Percentiles rank a stretch among this genome's conserved stretches.
phyloP scores from a whole-genome alignment of 306 rosid genomes.

The Begonia loranthoides region DNA sequence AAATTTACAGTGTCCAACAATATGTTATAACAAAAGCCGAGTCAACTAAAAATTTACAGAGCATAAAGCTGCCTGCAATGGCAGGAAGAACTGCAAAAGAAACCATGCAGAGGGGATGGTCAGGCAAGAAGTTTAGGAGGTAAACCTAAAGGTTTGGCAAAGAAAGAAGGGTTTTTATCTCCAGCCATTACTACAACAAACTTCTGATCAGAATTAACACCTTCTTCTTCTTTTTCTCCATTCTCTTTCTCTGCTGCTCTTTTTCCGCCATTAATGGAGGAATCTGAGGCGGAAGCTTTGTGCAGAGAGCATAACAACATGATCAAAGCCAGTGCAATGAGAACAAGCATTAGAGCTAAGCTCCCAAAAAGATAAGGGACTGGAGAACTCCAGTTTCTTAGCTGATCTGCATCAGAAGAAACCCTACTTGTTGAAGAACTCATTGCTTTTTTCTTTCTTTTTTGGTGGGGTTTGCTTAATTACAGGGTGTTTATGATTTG shows the following conservation, averaged over 20 bases:
- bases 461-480: background rate
- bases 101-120: no score
- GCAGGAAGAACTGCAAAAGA: no score
- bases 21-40: no score
- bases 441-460: background rate
- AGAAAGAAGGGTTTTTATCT: conserved; percentile 47
- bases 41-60: no score
- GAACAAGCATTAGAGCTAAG: conserved; percentile 33
- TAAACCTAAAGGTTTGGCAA: conserved; percentile 38
- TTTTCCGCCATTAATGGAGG: conserved; percentile 13
- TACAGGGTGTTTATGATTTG: background rate
- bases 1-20: no score
- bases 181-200: conserved; percentile 80
- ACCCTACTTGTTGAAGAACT: conserved; percentile 5
- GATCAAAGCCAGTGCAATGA: conserved; percentile 33
- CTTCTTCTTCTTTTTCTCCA: background rate
- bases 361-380: conserved; percentile 56
- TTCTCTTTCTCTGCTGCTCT: conserved; percentile 7
- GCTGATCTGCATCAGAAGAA: conserved; percentile 6
- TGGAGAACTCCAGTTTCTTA: conserved; percentile 43
- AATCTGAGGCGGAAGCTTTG: conserved; percentile 3
- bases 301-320: conserved; percentile 40
- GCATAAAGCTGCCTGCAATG: no score
- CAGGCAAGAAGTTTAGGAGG: background rate
- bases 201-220: conserved; percentile 20